Conservation (phyloP, 148 eudicot genomes). For the Salicornia ramosissima region DNA sequence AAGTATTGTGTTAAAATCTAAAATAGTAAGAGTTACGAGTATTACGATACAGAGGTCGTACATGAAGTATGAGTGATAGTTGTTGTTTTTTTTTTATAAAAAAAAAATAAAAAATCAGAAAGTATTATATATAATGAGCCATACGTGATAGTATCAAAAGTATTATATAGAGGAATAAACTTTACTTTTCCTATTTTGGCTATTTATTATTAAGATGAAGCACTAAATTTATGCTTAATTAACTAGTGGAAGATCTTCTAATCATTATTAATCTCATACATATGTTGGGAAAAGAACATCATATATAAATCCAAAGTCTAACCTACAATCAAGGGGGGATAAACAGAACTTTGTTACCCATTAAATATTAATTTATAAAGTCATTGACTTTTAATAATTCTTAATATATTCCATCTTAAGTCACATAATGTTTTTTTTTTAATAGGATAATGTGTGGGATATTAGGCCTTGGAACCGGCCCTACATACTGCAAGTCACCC, state of each 20-base stretch:
- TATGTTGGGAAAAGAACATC: too few species aligned
- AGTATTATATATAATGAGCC: too few species aligned
- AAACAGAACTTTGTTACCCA: background rate
- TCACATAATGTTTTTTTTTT: too few species aligned
- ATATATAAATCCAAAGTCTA: slow-evolving; percentile 12
- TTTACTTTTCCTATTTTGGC: background rate
- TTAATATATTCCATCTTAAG: background rate
- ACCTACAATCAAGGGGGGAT: slow-evolving; percentile 23
- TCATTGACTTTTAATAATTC: slow-evolving; percentile 6
- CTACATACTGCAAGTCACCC: too few species aligned
- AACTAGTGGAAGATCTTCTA: slow-evolving; percentile 13
- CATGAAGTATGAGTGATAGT: too few species aligned
- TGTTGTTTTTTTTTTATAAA: too few species aligned
- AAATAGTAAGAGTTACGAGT: too few species aligned
- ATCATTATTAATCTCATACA: slow-evolving; percentile 17
- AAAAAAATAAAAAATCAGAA: too few species aligned
- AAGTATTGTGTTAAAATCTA: too few species aligned
- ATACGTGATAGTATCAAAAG: background rate
- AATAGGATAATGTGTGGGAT: too few species aligned
- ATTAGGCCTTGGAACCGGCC: too few species aligned
- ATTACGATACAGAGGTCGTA: too few species aligned
- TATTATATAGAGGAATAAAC: background rate
- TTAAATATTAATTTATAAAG: background rate
- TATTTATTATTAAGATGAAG: background rate
- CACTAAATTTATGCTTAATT: background rate